Conservation (phyloP, 2,329 filamentous ascomycete genomes). For the Podosphaera fusca region DNA sequence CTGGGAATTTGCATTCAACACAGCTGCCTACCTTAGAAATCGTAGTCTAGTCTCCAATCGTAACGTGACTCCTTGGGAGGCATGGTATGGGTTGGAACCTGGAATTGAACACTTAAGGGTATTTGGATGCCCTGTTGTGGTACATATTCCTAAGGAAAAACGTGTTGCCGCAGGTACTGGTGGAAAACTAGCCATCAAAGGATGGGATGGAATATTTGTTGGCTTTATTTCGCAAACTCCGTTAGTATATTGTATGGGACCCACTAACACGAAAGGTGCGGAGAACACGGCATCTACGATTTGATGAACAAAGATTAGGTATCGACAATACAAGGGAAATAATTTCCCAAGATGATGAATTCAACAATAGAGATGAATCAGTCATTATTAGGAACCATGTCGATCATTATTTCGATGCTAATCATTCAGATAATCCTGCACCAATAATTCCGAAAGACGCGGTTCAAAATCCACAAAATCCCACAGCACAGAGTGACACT, state of each 20-base stretch:
- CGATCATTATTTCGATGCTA: no score
- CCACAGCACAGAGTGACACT: no score
- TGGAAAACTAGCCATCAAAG: neutral
- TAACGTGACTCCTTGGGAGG: neutral
- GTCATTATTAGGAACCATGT: no score
- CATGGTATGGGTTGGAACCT: neutral
- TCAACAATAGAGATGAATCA: no score
- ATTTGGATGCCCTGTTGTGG: neutral
- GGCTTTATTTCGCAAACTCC: neutral
- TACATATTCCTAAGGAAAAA: neutral
- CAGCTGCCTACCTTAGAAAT: neutral
- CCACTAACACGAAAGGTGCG: neutral
- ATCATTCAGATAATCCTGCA: no score
- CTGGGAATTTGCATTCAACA: neutral
- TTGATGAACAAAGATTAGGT: neutral
- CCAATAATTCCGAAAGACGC: no score
- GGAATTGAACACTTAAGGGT: neutral
- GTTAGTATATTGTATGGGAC: neutral
- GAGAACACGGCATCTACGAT: neutral
- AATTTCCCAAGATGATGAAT: no score
- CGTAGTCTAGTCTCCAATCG: neutral
- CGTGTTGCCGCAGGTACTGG: neutral
- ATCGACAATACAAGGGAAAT: neutral
- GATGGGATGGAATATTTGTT: conserved; percentile 1
- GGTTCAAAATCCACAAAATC: no score